phyloP scores from a whole-genome alignment of 1,284 basidiomycete genomes.

The Microbotryomycetes sp. region DNA sequence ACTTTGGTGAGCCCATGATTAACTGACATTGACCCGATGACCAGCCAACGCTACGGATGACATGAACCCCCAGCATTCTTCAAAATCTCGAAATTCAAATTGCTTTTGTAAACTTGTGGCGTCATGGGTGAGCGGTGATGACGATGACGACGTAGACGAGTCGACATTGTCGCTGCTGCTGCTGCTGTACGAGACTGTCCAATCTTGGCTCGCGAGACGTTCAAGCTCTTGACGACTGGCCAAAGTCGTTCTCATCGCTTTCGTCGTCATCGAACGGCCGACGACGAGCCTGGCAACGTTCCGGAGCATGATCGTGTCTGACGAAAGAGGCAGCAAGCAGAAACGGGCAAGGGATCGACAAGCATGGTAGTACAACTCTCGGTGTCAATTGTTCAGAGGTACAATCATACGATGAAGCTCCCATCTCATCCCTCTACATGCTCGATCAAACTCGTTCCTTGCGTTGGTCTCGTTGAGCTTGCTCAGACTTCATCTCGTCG shows the following conservation, averaged over 20 bases:
- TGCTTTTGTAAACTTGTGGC: background rate
- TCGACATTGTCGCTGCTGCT: background rate
- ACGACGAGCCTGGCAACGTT: no score
- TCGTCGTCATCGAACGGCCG: no score
- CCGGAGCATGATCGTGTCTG: no score
- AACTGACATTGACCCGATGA: conserved; percentile 27
- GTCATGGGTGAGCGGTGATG: no score
- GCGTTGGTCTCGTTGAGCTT: conserved; percentile 15
- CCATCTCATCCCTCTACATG: no score
- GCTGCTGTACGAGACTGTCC: background rate
- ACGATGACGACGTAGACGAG: no score
- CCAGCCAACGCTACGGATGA: conserved; percentile 21
- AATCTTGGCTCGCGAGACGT: background rate
- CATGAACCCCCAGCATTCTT: conserved; percentile 27
- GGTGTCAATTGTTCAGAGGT: no score
- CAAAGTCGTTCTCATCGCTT: background rate
- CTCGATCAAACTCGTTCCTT: conserved; percentile 10
- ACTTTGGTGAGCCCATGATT: background rate
- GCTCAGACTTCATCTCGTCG: conserved; percentile 53
- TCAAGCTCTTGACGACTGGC: background rate
- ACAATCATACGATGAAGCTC: no score
- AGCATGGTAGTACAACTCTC: no score
- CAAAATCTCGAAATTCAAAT: conserved; percentile 24
- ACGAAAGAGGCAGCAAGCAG: no score
- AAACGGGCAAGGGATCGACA: no score